Base-by-base conservation (phyloP, 352 stramenopile genomes). In the Halophytophthora batemanensis region DNA sequence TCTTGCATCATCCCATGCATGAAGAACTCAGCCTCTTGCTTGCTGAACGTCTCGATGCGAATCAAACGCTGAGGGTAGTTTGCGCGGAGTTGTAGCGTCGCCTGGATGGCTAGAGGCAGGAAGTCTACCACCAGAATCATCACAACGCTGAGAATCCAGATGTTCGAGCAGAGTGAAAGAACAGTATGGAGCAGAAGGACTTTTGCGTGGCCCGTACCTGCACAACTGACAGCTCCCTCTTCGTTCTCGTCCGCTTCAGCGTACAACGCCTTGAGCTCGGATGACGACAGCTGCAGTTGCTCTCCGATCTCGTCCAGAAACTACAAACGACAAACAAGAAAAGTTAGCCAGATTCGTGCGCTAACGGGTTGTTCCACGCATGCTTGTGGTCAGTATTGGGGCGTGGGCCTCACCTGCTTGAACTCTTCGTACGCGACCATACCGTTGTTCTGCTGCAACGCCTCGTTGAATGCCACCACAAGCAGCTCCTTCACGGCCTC, bases 1-100 rank as follows among this genome's bases (percentile, higher is more conserved):
- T 93, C 82, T 42, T 87, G 82, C 69, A 82, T 81, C 66, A 90
- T 81, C 28, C 82, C 79, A 53, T 93, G 82, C n/a, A 89, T 46
- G 35, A 93, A 74, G 28, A 71, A 58, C 33, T 86, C 71, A 6
- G 53, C 50, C 15, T 79, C 60, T 33, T 66, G 69, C 34, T 81
- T 83, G 12, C 42, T 53, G n/a, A 72, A 78, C 1, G 55, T 53
- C 8, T 79, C 74, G 18, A 67, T 60, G 6, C 71, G 75, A 22
- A 65, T 38, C 3, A 78, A 42, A n/a, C 79, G 70, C 44, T 84
- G 76, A 0, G 70, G 53, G 19, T 71, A 61, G 17, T 47, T 87
- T 37, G 54, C 51, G 13, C 76, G 66, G 6, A 89, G 61, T 22
- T 75, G 66, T 11, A 83, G 55, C 7, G 61, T 46, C 11, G 69